Base-by-base conservation (phyloP, 1,139 yeast genomes). In the Pichia sp. region DNA sequence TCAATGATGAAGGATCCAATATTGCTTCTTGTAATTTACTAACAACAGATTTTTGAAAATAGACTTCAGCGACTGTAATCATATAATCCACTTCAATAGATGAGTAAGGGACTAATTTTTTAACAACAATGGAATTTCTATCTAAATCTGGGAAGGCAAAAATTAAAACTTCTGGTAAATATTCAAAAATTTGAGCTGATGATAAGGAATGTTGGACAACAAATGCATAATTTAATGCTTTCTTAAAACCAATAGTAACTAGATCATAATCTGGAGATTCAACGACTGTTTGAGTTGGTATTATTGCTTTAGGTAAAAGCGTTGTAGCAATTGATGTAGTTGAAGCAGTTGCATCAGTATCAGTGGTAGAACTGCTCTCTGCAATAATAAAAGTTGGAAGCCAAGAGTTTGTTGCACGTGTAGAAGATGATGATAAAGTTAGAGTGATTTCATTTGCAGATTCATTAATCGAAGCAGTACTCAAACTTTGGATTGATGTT, bases 1-100 rank as follows among this genome's bases (percentile, higher is more conserved):
- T 56, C 29, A 53, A 49, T 6, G 89, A 81, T 12, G 63, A 55
- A 0, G 67, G 42, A 48, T 75, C 64, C 41, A 66, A 63, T 35
- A 84, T 62, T 39, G 69, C 62, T 32, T 61, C 60, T 46, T 74
- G 73, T 54, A 84, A 69, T 0, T 67, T 60, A 12, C 59, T 57
- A 20, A 80, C 68, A 16, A 73, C 65, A 12, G 62, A 62, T n/a
- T 66, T 60, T 39, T 87, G 87, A 70, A 81, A 82, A 58, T 80
- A 82, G 43, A 82, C 84, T 60, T 81, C 86, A 20, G 92, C 92
- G 50, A 84, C 84, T 1, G 90, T 80, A 45, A 82, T 81, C 38
- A 83, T 73, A 60, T 83, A 83, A 45, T 63, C 64, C 38, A 65
- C 65, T 11, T 62, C 62, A 1, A 63, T 40, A 3, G 84, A 74